phyloP scores from a whole-genome alignment of 2,329 filamentous ascomycete genomes.

The Aspergillus candidus region DNA sequence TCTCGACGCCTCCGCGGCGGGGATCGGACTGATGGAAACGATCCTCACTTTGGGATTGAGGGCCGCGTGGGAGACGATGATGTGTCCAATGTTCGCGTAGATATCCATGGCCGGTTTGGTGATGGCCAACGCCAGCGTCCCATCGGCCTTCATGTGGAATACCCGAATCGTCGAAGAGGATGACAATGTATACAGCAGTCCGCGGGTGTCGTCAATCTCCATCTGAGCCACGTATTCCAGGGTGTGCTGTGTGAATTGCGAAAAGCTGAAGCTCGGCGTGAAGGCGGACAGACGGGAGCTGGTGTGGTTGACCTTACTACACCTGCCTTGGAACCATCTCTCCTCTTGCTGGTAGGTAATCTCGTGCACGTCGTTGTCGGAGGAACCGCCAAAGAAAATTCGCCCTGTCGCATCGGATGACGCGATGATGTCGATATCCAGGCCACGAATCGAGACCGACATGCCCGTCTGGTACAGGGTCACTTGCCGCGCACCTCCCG shows the following conservation, averaged over 20 bases:
- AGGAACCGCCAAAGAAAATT: conserved; percentile 82
- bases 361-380: conserved; percentile 84
- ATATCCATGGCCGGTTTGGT: conserved; percentile 49
- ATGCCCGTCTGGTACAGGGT: conserved; percentile 85
- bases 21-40: conserved; percentile 79
- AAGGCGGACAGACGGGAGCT: conserved; percentile 63
- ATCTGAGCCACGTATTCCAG: conserved; percentile 68
- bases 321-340: conserved; percentile 87
- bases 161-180: conserved; percentile 82
- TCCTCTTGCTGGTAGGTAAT: conserved; percentile 96
- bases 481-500: conserved; percentile 64
- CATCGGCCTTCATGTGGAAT: conserved; percentile 70
- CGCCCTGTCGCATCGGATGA: conserved; percentile 73
- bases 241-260: conserved; percentile 34
- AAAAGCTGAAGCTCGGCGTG: conserved; percentile 33
- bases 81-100: conserved; percentile 72
- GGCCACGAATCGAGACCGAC: conserved; percentile 67
- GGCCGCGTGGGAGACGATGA: conserved; percentile 64
- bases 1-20: conserved; percentile 73
- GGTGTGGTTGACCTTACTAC: conserved; percentile 83
- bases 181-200: conserved; percentile 85
- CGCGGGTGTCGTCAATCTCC: conserved; percentile 79
- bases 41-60: conserved; percentile 68
- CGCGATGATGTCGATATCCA: conserved; percentile 70
- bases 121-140: conserved; percentile 49